Base-by-base conservation (phyloP, 2,329 filamentous ascomycete genomes). In the Uncinocarpus reesii region DNA sequence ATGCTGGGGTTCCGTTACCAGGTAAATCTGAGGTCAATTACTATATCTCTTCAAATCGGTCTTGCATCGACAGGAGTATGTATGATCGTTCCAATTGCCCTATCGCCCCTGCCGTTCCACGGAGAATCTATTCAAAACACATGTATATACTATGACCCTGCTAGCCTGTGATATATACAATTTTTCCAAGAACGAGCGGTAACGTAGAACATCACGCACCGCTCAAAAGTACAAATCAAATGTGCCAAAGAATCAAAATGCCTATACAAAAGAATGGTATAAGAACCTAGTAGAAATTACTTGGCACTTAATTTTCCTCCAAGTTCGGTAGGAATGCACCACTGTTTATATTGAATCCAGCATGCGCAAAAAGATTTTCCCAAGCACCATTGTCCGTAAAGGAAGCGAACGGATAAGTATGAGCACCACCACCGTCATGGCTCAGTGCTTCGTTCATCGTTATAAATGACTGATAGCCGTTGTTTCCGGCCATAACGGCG, bases 271-370 rank as follows among this genome's bases (percentile, higher is more conserved):
- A n/a, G n/a, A n/a, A n/a, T n/a, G 4, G 18, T 15, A 16, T 8
- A 15, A 7, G 10, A 15, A 16, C n/a, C 34, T 4, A 3, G 3
- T 18, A 36, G 15, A 36, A 15, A 7, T 8, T 20, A 13, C 13
- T 15, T 8, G 13, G 13, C 10, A 7, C 8, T 38, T 41, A 34
- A 4, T 47, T 16, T 13, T 49, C 52, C 4, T 47, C 49, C n/a
- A 53, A 40, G 18, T 53, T 56, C 6, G 45, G 35, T 36, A 57
- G 29, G 41, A 57, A 57, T 11, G 53, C 51, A 15, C 55, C 55
- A 23, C 44, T 53, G 34, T 31, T 53, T n/a, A 57, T 56, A 31
- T 55, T 57, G 44, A 57, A 56, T n/a, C 55, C 55, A 13, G 54
- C 54, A 44, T 55, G 50, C 2, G 55, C 54, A 48, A 57, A 57